Evolutionary conservation across 768 basidiomycete genomes (phyloP), one percentile per base, ranked within the genome.

Genomic region (Inosperma sp.): DNA sequence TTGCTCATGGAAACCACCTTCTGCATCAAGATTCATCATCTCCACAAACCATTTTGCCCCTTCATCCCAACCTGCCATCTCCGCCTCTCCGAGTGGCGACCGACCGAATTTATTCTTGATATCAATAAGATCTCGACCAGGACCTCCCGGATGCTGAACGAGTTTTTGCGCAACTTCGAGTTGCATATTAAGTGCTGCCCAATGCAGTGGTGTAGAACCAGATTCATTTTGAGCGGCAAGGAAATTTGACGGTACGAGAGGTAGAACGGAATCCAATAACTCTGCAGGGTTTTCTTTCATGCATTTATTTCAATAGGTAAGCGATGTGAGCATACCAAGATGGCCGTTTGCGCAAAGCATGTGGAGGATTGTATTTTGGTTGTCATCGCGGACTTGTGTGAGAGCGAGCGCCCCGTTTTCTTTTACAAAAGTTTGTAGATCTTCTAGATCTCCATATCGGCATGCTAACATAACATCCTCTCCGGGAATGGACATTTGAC

Each of bases 331-430:
- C 74, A 71, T 54, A 94, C 93, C 90, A 70, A 72, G 59, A 73
- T 96, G 93, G 0, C 93, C 93, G 67, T 97, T 97, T 1, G 79
- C 93, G 50, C 81, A 83, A 12, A 79, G 74, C 93, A 95, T 95
- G 65, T 96, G 93, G 31, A 96, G 70, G 33, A 83, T 70, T 2
- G 79, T 82, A 71, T 93, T 96, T 31, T 80, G 84, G 62, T 87
- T 80, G 35, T 84, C 84, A 69, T 95, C 93, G 34, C 74, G 78
- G 10, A 82, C 67, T 30, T 65, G 62, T 31, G 67, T 66, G 10
- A 90, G 68, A 0, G 76, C 51, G 5, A 69, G 69, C 2, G 68
- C 50, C 8, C 87, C 83, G 63, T 82, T 86, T 30, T 72, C 69
- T 17, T 75, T 65, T 22, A 88, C 69, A 56, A 88, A 94, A 3